phyloP scores from a whole-genome alignment of 2,329 filamentous ascomycete genomes.

The Aspergillus transmontanensis region DNA sequence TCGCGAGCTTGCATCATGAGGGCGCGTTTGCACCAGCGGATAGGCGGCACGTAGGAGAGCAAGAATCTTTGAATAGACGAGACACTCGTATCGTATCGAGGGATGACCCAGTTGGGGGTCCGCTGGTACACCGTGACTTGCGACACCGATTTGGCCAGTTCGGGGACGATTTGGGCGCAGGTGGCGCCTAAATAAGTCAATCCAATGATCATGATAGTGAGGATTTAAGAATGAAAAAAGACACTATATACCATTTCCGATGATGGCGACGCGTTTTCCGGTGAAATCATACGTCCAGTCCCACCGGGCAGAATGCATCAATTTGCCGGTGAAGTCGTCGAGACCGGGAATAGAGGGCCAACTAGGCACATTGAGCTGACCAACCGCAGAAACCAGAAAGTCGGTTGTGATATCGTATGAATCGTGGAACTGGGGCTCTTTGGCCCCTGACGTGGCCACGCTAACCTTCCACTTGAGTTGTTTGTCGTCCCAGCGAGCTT shows the following conservation, averaged over 20 bases:
- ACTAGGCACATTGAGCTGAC: slow-evolving; percentile 59
- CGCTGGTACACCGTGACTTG: slow-evolving; percentile 59
- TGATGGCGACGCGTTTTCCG: slow-evolving; percentile 59
- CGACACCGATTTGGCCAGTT: slow-evolving; percentile 54
- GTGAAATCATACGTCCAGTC: slow-evolving; percentile 60
- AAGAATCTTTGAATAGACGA: slow-evolving; percentile 45
- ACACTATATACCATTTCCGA: slow-evolving; percentile 56
- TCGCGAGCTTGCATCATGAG: slow-evolving; percentile 60
- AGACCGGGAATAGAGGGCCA: slow-evolving; percentile 54
- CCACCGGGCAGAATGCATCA: slow-evolving; percentile 62
- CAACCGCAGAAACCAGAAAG: slow-evolving; percentile 61
- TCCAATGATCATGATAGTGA: background rate
- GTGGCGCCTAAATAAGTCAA: slow-evolving; percentile 51
- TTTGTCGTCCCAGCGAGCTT: slow-evolving; percentile 57
- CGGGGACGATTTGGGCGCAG: slow-evolving; percentile 61
- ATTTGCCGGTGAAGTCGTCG: slow-evolving; percentile 53
- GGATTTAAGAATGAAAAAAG: background rate
- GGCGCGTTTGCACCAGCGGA: slow-evolving; percentile 54
- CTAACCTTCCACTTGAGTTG: slow-evolving; percentile 54
- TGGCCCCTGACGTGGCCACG: slow-evolving; percentile 53
- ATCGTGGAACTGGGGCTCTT: slow-evolving; percentile 57
- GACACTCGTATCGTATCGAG: slow-evolving; percentile 54
- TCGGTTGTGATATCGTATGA: slow-evolving; percentile 58
- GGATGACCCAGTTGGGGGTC: slow-evolving; percentile 62
- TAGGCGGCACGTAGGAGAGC: slow-evolving; percentile 54